Percentiles rank a stretch among this genome's conserved stretches.
These are phyloP conservation scores for Metarhizium brunneum DNA, from an alignment of 2,329 filamentous ascomycete species.

Conservation along the genomic window DNA sequence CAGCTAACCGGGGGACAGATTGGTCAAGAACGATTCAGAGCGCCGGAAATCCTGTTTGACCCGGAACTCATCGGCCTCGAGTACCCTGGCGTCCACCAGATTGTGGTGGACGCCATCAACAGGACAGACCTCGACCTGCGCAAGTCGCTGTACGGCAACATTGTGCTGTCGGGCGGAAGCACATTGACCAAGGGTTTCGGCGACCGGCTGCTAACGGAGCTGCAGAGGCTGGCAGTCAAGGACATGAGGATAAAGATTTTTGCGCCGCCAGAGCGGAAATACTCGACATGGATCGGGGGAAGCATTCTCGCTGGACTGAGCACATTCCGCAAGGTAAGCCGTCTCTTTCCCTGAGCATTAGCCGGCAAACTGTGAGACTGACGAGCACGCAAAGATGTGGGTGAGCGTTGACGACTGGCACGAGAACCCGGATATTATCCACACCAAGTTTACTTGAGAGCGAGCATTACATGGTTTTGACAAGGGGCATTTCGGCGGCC, in stretches of 20 bases:
- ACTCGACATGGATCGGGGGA: slow-evolving; percentile 98
- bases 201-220: slow-evolving; percentile 81
- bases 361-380: slow-evolving; percentile 5
- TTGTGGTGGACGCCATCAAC: slow-evolving; percentile 92
- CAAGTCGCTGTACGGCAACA: slow-evolving; percentile 90
- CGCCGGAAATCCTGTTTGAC: slow-evolving; percentile 94
- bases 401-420: slow-evolving; percentile 99
- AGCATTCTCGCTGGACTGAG: slow-evolving; percentile 94
- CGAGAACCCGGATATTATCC: slow-evolving; percentile 97
- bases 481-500: not conserved
- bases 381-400: slow-evolving; percentile 68
- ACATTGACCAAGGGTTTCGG: slow-evolving; percentile 96
- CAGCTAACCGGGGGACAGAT: slow-evolving; percentile 40
- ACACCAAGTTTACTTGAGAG: slow-evolving; percentile 83
- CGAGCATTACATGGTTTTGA: not conserved
- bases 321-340: slow-evolving; percentile 88
- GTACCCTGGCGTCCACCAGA: slow-evolving; percentile 95
- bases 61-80: slow-evolving; percentile 95
- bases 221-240: slow-evolving; percentile 89
- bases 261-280: slow-evolving; percentile 93
- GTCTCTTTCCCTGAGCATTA: not conserved
- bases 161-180: slow-evolving; percentile 91
- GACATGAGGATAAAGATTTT: slow-evolving; percentile 99
- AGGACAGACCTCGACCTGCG: slow-evolving; percentile 92
- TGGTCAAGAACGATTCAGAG: slow-evolving; percentile 88